Conservation (phyloP, 305 asterid genomes). For the Fraxinus ornus region DNA sequence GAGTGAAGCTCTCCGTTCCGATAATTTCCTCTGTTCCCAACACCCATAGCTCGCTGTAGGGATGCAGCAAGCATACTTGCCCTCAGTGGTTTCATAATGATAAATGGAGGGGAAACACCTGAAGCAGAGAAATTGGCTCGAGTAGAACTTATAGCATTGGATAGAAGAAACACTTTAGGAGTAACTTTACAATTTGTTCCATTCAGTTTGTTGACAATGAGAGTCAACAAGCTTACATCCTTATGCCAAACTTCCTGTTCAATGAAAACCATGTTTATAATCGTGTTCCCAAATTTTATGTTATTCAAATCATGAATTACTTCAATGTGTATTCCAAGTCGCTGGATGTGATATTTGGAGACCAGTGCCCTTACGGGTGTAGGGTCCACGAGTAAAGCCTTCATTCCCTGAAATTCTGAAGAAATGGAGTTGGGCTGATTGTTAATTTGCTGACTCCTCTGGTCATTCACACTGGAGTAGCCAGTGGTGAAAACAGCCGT, state of each 20-base stretch:
- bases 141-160: conserved; percentile 50
- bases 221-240: conserved; percentile 33
- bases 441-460: conserved; percentile 33
- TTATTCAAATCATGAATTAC: conserved; percentile 41
- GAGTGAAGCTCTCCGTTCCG: conserved; percentile 52
- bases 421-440: conserved; percentile 36
- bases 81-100: conserved; percentile 73
- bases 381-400: conserved; percentile 79
- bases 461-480: conserved; percentile 33
- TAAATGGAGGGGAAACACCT: conserved; percentile 41
- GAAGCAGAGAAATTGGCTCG: conserved; percentile 28
- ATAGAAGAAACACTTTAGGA: conserved; percentile 58
- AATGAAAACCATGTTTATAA: conserved; percentile 51
- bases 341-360: conserved; percentile 74
- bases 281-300: conserved; percentile 22
- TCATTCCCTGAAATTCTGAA: conserved; percentile 66
- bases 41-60: conserved; percentile 79
- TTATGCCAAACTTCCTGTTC: conserved; percentile 83
- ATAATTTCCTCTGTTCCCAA: conserved; percentile 48
- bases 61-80: conserved; percentile 90
- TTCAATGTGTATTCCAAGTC: conserved; percentile 72
- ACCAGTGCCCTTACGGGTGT: conserved; percentile 67
- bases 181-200: conserved; percentile 22
- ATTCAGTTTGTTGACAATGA: conserved; percentile 31
- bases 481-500: conserved; percentile 68